Conservation (phyloP, 2,329 filamentous ascomycete species). For the Botrytis paeoniae region DNA sequence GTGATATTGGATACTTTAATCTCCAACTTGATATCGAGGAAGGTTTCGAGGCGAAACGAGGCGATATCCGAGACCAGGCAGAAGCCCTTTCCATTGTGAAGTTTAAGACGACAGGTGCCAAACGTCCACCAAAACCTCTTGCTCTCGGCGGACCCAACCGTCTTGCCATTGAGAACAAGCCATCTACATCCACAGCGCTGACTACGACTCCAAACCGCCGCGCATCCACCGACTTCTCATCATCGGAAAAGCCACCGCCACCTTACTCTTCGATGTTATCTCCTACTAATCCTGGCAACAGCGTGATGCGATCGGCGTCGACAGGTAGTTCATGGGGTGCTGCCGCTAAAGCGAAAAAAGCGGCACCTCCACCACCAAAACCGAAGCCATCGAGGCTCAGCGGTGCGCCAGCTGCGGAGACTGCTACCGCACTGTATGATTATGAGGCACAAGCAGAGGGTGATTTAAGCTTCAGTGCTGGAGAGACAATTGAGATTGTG, state of each 20-base stretch:
- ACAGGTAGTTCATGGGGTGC: conserved; percentile 44
- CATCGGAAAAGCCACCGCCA: conserved; percentile 60
- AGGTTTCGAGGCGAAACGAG: conserved; percentile 84
- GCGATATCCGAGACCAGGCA: conserved; percentile 79
- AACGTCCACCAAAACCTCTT: conserved; percentile 40
- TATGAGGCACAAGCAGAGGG: conserved; percentile 94
- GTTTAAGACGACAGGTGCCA: conserved; percentile 83
- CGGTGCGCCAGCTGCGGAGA: conserved; percentile 65
- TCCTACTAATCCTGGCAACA: conserved; percentile 28
- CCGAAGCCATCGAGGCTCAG: conserved; percentile 76
- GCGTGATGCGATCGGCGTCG: conserved; percentile 42
- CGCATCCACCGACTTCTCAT: conserved; percentile 43
- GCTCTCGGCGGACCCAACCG: conserved; percentile 24
- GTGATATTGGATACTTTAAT: conserved; percentile 98
- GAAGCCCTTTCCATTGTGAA: conserved; percentile 83
- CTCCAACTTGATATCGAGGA: conserved; percentile 87
- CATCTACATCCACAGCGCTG: conserved; percentile 28
- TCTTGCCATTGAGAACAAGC: conserved; percentile 26
- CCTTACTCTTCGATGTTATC: conserved; percentile 55
- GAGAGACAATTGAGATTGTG: conserved; percentile 87
- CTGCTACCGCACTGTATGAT: conserved; percentile 88
- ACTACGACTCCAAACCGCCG: conserved; percentile 38
- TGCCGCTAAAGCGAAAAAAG: conserved; percentile 64
- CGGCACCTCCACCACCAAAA: conserved; percentile 68
- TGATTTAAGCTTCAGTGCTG: conserved; percentile 84